Conservation (phyloP, 345 rosid genomes). For the Mangifera indica region DNA sequence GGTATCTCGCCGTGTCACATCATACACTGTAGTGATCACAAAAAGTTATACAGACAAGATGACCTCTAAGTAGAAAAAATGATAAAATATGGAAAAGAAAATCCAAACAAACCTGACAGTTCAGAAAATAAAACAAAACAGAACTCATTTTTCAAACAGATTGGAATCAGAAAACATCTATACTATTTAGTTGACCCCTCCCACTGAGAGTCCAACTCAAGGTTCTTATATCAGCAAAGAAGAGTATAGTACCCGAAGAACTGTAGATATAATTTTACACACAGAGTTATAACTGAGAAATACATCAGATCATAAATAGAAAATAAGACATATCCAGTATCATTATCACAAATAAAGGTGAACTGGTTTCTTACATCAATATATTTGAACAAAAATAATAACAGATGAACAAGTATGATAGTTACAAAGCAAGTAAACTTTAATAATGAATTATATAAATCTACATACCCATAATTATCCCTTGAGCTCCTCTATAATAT, state of each 20-base stretch:
- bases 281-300: too few species aligned
- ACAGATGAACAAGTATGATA: background rate
- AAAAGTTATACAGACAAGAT: slow-evolving; percentile 3
- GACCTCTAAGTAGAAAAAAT: slow-evolving; percentile 2
- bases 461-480: slow-evolving; percentile 79
- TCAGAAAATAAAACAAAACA: background rate
- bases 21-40: slow-evolving; percentile 56
- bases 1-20: slow-evolving; percentile 88
- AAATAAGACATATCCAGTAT: too few species aligned
- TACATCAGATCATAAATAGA: too few species aligned
- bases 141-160: background rate
- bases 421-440: background rate
- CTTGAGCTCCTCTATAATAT: slow-evolving; percentile 97
- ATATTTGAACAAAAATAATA: background rate
- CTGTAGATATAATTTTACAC: too few species aligned
- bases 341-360: too few species aligned
- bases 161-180: background rate
- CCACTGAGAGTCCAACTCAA: background rate
- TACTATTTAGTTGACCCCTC: background rate
- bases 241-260: too few species aligned
- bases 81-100: background rate
- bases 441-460: slow-evolving; percentile 8
- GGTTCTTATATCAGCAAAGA: too few species aligned
- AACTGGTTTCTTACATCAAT: background rate
- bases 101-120: background rate